Evolutionary conservation across 2,329 filamentous ascomycete species (phyloP).

Genomic region (Bipolaris cookei): DNA sequence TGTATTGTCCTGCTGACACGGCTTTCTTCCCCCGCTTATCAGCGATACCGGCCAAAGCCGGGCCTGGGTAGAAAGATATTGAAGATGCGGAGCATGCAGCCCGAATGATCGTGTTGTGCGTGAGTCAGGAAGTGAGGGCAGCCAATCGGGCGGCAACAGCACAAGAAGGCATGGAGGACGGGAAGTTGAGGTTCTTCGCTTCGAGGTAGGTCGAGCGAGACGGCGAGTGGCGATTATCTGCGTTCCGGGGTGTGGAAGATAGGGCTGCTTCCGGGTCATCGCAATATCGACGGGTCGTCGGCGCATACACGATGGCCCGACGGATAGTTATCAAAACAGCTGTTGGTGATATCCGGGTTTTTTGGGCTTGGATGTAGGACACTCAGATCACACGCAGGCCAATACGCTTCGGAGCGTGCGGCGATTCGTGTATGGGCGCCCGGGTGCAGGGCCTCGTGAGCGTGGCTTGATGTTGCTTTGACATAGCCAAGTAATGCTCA

Average conservation of each 20-base stretch:
- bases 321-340: slow-evolving; percentile 7
- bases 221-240: slow-evolving; percentile 2
- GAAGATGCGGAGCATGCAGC: not conserved
- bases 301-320: slow-evolving; percentile 13
- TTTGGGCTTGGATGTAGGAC: slow-evolving; percentile 10
- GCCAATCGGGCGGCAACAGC: not conserved
- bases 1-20: not conserved
- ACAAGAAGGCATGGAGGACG: not conserved
- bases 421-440: slow-evolving; percentile 21
- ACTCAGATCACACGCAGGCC: slow-evolving; percentile 6
- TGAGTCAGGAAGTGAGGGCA: not conserved
- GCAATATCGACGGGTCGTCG: slow-evolving; percentile 23
- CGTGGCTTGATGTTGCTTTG: slow-evolving; percentile 19
- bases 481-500: slow-evolving; percentile 1
- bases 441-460: slow-evolving; percentile 20
- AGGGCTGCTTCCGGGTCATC: slow-evolving; percentile 13
- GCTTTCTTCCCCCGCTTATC: not conserved
- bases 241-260: slow-evolving; percentile 4
- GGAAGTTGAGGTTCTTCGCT: not conserved
- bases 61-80: not conserved
- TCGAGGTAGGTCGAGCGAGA: slow-evolving; percentile 2
- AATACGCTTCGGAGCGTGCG: slow-evolving; percentile 6
- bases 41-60: not conserved
- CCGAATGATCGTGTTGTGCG: not conserved
- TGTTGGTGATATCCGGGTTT: slow-evolving; percentile 2